phyloP scores from a whole-genome alignment of 441 rosid genomes.

The Melastoma candidum region DNA sequence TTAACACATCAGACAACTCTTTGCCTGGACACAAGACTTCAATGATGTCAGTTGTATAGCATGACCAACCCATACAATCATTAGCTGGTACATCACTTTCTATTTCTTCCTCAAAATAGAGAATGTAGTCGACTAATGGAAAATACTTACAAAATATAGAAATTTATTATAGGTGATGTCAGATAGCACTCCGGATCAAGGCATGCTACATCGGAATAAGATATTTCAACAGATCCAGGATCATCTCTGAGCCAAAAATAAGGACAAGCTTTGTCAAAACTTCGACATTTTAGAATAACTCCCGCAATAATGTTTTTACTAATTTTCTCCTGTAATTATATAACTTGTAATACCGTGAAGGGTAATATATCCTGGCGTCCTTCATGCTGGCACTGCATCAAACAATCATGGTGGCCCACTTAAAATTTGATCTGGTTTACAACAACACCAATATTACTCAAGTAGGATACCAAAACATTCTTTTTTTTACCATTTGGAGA shows the following conservation, averaged over 20 bases:
- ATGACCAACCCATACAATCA: no score
- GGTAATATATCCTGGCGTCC: slow-evolving; percentile 54
- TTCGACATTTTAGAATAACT: slow-evolving; percentile 2
- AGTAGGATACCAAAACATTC: no score
- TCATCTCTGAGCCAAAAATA: slow-evolving; percentile 48
- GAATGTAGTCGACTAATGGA: no score
- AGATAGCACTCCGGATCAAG: slow-evolving; percentile 57
- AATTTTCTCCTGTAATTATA: background rate
- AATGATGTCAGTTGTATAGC: no score
- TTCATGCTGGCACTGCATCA: slow-evolving; percentile 43
- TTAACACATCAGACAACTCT: no score
- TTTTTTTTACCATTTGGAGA: no score
- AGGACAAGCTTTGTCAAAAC: slow-evolving; percentile 8
- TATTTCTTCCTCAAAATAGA: no score
- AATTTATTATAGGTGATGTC: slow-evolving; percentile 80
- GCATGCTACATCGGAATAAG: slow-evolving; percentile 47
- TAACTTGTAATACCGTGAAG: slow-evolving; percentile 50
- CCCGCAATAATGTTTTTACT: background rate
- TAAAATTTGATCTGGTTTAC: no score
- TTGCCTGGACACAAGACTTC: no score
- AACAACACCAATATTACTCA: no score
- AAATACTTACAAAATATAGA: slow-evolving; percentile 57
- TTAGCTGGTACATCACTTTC: no score
- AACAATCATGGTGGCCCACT: slow-evolving; percentile 4
- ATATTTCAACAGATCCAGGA: slow-evolving; percentile 54